Evolutionary conservation across 2,329 filamentous ascomycete genomes (phyloP), one percentile per base, ranked within the genome.

Genomic region (Colletotrichum filicis): DNA sequence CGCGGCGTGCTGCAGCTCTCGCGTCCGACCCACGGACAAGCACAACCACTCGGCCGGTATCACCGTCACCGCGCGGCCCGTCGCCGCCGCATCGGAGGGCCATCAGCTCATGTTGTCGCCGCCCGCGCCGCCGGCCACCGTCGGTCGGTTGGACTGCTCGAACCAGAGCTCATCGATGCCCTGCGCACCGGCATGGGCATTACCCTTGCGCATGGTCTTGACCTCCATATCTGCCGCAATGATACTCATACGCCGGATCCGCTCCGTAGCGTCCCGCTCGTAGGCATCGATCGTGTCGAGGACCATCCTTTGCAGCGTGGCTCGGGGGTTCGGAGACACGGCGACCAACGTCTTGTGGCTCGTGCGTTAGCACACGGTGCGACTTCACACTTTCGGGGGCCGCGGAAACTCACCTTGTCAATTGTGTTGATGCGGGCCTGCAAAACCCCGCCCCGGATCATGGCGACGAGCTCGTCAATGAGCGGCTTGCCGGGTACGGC

Each of bases 391-490:
- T 19, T 61, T 68, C 60, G 46, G 55, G 22, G 26, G 32, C 70
- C 70, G 66, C 66, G 60, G 66, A n/a, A 1, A 78, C 82, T 76
- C 83, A 92, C 91, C 80, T 91, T 89, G 77, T 97, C 93, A 72
- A 97, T 94, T 0, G 94, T 89, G 80, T 99, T 95, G 73, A 99
- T 92, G 32, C 95, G 90, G 8, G 95, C 95, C 76, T 95, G 88
- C 12, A 99, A 85, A 1, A 87, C 87, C 8, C 92, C 91, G 14
- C 87, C 85, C 64, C 92, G 87, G 77, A 99, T 98, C 90, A 98
- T 93, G 0, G 82, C 81, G 32, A 93, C 89, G 37, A 98, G 86
- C 82, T 99, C 97, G 28, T 87, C 84, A 77, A 95, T 92, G 59
- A 96, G 91, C 4, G 89, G 87, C 74, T 87, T 84, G 4, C 89